Evolutionary conservation across 768 basidiomycete genomes (phyloP).

Genomic region (Phaeotremella skinneri): DNA sequence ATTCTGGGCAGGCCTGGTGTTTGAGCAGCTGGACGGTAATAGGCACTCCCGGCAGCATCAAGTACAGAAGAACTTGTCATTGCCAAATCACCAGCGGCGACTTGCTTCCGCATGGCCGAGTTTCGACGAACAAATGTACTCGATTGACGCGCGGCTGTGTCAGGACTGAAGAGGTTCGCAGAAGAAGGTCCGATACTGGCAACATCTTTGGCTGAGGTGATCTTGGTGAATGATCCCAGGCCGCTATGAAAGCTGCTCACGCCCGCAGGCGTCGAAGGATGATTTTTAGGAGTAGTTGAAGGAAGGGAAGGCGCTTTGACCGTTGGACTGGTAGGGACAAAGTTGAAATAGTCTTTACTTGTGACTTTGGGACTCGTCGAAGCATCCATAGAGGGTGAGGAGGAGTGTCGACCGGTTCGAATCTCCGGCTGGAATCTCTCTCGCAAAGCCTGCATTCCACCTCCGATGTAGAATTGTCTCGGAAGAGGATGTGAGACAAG

Average conservation of each 20-base stretch:
- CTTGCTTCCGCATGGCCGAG: constrained; percentile 44
- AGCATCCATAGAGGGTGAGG: neutral
- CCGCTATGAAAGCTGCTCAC: neutral
- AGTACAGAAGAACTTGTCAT: constrained; percentile 46
- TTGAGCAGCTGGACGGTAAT: constrained; percentile 42
- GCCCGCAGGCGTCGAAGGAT: constrained; percentile 29
- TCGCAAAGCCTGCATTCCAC: constrained; percentile 82
- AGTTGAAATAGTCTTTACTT: constrained; percentile 52
- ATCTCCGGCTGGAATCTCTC: constrained; percentile 69
- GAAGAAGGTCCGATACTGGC: constrained; percentile 10
- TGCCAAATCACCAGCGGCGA: constrained; percentile 53
- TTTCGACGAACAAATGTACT: constrained; percentile 25
- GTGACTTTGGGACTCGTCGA: constrained; percentile 10
- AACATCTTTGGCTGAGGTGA: neutral
- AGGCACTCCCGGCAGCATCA: constrained; percentile 36
- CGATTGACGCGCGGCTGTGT: constrained; percentile 27
- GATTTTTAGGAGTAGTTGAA: constrained; percentile 35
- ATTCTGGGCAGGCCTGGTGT: constrained; percentile 47
- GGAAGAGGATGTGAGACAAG: constrained; percentile 95
- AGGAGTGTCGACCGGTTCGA: constrained; percentile 2
- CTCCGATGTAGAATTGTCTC: constrained; percentile 82
- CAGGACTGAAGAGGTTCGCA: constrained; percentile 30
- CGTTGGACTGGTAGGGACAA: constrained; percentile 39
- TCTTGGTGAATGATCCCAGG: constrained; percentile 1
- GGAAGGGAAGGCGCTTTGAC: constrained; percentile 42